Conservation (phyloP, 208 protist species). For the Trypanosoma vivax region DNA sequence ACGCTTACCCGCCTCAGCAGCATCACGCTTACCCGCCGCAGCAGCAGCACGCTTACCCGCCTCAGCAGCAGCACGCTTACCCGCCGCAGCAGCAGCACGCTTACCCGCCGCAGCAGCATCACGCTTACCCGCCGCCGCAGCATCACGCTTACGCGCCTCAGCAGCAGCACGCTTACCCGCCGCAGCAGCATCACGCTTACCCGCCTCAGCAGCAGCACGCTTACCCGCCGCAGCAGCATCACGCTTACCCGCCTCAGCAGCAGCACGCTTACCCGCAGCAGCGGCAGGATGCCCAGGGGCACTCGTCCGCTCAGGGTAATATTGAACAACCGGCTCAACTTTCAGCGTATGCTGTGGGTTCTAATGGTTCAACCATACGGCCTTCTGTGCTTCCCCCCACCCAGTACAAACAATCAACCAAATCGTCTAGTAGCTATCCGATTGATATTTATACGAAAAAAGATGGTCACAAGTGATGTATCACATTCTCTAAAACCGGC, state of each 20-base stretch:
- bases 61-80: slow-evolving; percentile 3
- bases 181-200: background rate
- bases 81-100: slow-evolving; percentile 22
- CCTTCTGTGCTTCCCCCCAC: no score
- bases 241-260: slow-evolving; percentile 1
- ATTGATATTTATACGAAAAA: no score
- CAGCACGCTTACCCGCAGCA: slow-evolving; percentile 1
- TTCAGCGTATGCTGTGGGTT: no score
- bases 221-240: background rate
- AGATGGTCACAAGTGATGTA: no score
- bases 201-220: background rate
- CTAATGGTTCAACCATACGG: no score
- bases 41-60: slow-evolving; percentile 2
- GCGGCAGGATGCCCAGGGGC: background rate
- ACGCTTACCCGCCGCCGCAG: slow-evolving; percentile 5
- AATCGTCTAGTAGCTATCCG: no score
- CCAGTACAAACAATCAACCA: no score
- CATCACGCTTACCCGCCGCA: slow-evolving; percentile 13
- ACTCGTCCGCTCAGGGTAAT: background rate
- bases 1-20: slow-evolving; percentile 7
- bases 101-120: no score
- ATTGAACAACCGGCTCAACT: no score
- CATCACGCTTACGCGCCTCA: background rate
- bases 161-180: background rate
- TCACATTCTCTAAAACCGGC: no score